A percentile compares a stretch with the other conserved stretches of the same genome.
Conservation (phyloP, 352 stramenopile species). For the Peronosclerospora sorghi region DNA sequence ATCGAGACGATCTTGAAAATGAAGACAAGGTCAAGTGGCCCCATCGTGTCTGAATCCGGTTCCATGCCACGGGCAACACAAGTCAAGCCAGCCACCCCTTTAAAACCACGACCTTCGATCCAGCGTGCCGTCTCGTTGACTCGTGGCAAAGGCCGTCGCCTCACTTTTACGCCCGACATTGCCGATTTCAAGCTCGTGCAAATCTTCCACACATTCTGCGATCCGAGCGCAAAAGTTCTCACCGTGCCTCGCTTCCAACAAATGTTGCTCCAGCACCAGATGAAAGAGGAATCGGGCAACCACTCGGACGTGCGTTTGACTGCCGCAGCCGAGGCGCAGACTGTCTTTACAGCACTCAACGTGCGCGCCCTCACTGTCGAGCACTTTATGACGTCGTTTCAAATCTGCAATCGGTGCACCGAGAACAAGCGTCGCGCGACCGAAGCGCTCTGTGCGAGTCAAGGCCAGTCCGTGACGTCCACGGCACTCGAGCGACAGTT, state of each 20-base stretch:
- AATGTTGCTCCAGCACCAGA: constrained; percentile 48
- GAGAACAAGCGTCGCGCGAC: constrained; percentile 60
- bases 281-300: constrained; percentile 37
- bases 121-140: constrained; percentile 13
- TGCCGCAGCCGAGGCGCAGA: constrained; percentile 31
- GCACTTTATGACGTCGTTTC: constrained; percentile 76
- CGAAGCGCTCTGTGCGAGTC: constrained; percentile 40
- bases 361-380: constrained; percentile 49
- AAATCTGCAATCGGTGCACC: constrained; percentile 81
- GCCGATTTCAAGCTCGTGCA: constrained; percentile 80
- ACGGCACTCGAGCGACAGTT: constrained; percentile 50
- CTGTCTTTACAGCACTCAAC: constrained; percentile 49
- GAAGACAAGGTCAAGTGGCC: too few species aligned
- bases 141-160: constrained; percentile 29
- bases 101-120: constrained; percentile 34
- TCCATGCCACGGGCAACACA: constrained; percentile 15
- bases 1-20: constrained; percentile 49
- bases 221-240: constrained; percentile 43
- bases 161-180: constrained; percentile 66
- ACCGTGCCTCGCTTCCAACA: constrained; percentile 47
- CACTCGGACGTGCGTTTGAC: constrained; percentile 4
- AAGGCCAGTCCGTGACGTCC: constrained; percentile 34
- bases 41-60: constrained; percentile 21
- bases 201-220: constrained; percentile 76
- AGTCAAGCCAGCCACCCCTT: constrained; percentile 17